Evolutionary conservation across 192 early-diverging fungal genomes (phyloP), one percentile per base, ranked within the genome.

Genomic region (Podochytrium sp.): DNA sequence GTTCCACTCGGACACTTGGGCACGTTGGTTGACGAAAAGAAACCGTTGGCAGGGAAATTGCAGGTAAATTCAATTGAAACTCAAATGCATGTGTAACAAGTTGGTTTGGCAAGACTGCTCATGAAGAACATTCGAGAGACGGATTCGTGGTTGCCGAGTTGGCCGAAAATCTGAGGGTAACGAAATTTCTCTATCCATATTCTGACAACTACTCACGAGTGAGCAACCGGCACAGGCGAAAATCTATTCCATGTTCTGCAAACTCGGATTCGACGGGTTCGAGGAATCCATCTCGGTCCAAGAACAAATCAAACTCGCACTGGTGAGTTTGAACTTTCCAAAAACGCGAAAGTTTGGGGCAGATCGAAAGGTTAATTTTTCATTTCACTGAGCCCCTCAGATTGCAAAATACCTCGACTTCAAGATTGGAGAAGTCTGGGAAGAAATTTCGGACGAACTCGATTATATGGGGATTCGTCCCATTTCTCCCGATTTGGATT

Each of bases 401-500:
- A 78, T 86, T 53, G 67, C 77, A 16, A 84, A 84, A 50, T 86
- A 82, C 43, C 65, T 86, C 3, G 84, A 86, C 78, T 86, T 86
- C 73, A 86, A 86, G 52, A 81, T 84, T 51, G 82, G 84, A 2
- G 78, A 84, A 64, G 80, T 86, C 3, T 86, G 84, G 84, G 62
- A 74, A 30, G 84, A 86, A 69, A 86, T 86, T 32, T 59, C 75
- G 20, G 65, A 75, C 34, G 84, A 86, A 58, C 39, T 86, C 52
- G 72, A 84, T 29, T 47, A 63, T 51, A 82, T 84, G 69, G 79
- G 79, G 2, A 80, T 84, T 25, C 69, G 82, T 14, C 84, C 84
- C 29, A 78, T 84, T 35, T 71, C 82, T 5, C 84, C 84, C 2
- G 84, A 86, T 68, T 29, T 78, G 34, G 63, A 79, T 18, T 84